Evolutionary conservation across 768 basidiomycete species (phyloP), one percentile per base, ranked within the genome.

Genomic region (Suillus bovinus): DNA sequence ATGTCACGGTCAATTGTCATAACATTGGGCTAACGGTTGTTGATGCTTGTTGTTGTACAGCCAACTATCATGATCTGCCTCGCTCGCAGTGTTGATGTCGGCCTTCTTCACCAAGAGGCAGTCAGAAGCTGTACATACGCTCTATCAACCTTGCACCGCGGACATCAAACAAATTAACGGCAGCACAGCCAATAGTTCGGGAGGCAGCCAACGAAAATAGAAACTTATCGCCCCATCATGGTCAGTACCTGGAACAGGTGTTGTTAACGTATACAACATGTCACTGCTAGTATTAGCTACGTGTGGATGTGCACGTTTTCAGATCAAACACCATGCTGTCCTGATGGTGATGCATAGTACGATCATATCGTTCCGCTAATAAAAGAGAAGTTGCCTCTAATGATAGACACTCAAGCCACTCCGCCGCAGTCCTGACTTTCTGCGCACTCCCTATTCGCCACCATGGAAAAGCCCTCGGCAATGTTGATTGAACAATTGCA

Each of bases 401-500:
- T 14, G 24, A 34, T 59, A 11, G 14, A 54, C 22, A 33, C 50
- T 24, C 57, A 59, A 59, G 29, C 36, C 27, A 53, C 50, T 36
- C 33, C 33, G n/a, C 33, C 33, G n/a, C 34, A 54, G 5, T 54
- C 38, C 24, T 16, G 17, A 17, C 53, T 14, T 16, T 24, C 9
- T 38, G 5, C 5, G 16, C 29, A 11, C 17, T 27, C 24, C 27
- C 50, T 36, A 22, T 33, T 42, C 33, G 10, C 8, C 55, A 33
- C 49, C 41, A 66, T 66, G 64, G 66, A 62, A 9, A 61, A 61
- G 61, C 63, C 62, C 20, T 53, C 64, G 3, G 58, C 54, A 1
- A 63, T 67, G 5, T 62, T 72, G 39, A 55, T 73, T 41, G 71
- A 74, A 11, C 71, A 70, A 44, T 67, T 73, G 31, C 70, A 74